Base-by-base conservation (phyloP, 352 stramenopile genomes). In the Synura sp. region DNA sequence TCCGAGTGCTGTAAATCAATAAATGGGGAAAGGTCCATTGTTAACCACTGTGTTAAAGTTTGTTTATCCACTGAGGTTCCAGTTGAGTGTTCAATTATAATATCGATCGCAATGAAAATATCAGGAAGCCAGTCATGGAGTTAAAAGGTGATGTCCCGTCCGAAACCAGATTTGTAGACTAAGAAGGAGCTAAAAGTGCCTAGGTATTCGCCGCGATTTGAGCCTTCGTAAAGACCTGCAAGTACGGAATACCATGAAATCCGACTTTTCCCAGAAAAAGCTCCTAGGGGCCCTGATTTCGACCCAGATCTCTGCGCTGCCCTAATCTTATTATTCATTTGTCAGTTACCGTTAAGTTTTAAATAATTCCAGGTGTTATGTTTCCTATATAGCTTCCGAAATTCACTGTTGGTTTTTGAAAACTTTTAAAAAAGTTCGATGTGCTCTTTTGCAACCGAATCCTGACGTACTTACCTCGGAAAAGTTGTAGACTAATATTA, bases 391-490 rank as follows among this genome's bases (percentile, higher is more conserved):
- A 63, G 49, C 12, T 63, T 63, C 29, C 29, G 49, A 12, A 63
- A 63, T 63, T 63, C 49, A 63, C 49, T 63, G 49, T 63, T 63
- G 14, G 14, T 63, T 63, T 12, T 63, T 12, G 14, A 12, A 63
- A 63, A 12, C 14, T 29, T 29, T 29, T 29, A 22, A 29, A 22
- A 63, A 63, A 63, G 29, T 29, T 22, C 49, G 49, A 63, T 29
- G 49, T 63, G 49, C 49, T 63, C 49, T 12, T 63, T 63, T 29
- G 49, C 14, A 22, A 63, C 49, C 12, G 49, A 29, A 29, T 63
- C 49, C 49, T 12, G 49, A 63, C 49, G 49, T 63, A 63, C 49
- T n/a, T n/a, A n/a, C n/a, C n/a, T n/a, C n/a, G n/a, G n/a, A n/a
- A n/a, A n/a, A n/a, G n/a, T n/a, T n/a, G n/a, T n/a, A n/a, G n/a